Conservation (phyloP, 768 basidiomycete species). For the Termitomyces heimii region DNA sequence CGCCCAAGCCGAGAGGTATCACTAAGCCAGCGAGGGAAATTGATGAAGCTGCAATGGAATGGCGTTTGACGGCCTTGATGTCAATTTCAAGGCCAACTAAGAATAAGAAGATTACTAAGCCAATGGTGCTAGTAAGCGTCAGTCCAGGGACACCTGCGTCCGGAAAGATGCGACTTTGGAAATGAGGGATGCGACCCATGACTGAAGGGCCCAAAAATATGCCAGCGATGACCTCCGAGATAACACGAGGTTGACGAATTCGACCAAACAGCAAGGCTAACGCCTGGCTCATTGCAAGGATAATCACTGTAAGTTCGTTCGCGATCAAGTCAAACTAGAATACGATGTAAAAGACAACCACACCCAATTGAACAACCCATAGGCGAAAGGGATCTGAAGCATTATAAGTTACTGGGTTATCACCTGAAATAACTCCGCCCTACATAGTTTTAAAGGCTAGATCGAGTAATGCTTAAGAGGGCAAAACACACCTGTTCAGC, state of each 20-base stretch:
- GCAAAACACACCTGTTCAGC: slow-evolving; percentile 36
- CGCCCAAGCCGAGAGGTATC: slow-evolving; percentile 78
- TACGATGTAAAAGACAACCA: slow-evolving; percentile 14
- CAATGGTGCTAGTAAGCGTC: slow-evolving; percentile 69
- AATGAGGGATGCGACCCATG: slow-evolving; percentile 76
- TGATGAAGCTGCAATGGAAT: slow-evolving; percentile 46
- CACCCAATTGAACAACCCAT: slow-evolving; percentile 76
- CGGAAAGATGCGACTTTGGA: slow-evolving; percentile 57
- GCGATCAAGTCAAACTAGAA: slow-evolving; percentile 15
- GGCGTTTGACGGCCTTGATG: slow-evolving; percentile 56
- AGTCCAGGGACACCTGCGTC: slow-evolving; percentile 45
- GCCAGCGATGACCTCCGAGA: slow-evolving; percentile 89
- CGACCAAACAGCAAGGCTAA: slow-evolving; percentile 60
- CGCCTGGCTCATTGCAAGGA: slow-evolving; percentile 72
- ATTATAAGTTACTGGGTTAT: slow-evolving; percentile 63
- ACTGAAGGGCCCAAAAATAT: slow-evolving; percentile 76
- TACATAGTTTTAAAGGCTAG: slow-evolving; percentile 18
- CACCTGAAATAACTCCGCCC: slow-evolving; percentile 77
- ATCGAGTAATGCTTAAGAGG: neutral
- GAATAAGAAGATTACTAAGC: slow-evolving; percentile 78
- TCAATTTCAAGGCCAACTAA: slow-evolving; percentile 85
- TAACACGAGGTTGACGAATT: slow-evolving; percentile 85
- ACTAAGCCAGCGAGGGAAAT: slow-evolving; percentile 67
- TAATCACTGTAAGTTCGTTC: slow-evolving; percentile 47
- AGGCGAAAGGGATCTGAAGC: slow-evolving; percentile 61